These are phyloP conservation scores for Mycena haematopus DNA, from an alignment of 768 basidiomycete genomes.

Conservation along the genomic window DNA sequence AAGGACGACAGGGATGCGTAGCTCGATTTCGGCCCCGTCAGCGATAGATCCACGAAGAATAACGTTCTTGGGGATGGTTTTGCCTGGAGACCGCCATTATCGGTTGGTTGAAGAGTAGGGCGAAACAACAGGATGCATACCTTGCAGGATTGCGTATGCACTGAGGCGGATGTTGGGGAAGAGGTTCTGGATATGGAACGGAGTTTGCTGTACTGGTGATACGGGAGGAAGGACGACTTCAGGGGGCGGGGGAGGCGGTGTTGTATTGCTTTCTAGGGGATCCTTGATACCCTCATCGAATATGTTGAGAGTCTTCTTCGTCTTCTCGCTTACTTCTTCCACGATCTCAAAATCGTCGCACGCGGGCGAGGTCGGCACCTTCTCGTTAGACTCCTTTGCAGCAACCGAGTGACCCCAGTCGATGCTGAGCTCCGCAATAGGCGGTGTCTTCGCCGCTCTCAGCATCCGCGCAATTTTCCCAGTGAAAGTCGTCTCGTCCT, in stretches of 20 bases:
- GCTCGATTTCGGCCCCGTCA: constrained; percentile 28
- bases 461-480: constrained; percentile 48
- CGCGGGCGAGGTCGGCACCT: not conserved
- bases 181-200: constrained; percentile 20
- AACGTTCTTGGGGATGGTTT: constrained; percentile 21
- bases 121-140: no score
- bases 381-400: not conserved
- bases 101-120: no score
- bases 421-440: constrained; percentile 42
- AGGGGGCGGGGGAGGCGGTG: constrained; percentile 19
- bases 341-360: constrained; percentile 23
- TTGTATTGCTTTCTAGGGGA: not conserved
- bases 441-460: constrained; percentile 44
- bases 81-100: constrained; percentile 7
- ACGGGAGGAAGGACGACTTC: constrained; percentile 12
- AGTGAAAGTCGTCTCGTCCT: constrained; percentile 40
- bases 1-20: constrained; percentile 21
- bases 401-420: constrained; percentile 40
- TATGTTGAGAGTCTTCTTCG: constrained; percentile 19
- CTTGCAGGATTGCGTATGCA: constrained; percentile 21
- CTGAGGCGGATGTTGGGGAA: constrained; percentile 23
- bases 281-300: constrained; percentile 20
- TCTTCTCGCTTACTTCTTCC: not conserved
- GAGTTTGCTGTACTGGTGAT: constrained; percentile 23
- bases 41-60: constrained; percentile 20